Conservation (phyloP, 129 eudicot genomes). For the Lonicera japonica region DNA sequence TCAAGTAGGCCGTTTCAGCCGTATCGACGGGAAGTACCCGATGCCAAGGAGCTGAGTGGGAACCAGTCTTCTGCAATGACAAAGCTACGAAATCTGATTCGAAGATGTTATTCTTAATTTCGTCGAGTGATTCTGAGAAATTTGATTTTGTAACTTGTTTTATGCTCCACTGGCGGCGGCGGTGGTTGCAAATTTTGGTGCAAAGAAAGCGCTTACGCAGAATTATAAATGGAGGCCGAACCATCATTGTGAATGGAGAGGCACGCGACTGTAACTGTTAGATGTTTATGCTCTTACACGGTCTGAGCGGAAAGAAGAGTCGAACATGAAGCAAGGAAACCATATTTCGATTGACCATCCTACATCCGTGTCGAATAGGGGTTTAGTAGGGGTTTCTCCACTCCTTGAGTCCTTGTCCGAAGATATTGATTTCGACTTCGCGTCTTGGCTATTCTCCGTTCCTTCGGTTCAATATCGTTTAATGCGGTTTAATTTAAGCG, state of each 20-base stretch:
- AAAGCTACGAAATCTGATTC: constrained; percentile 69
- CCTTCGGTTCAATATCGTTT: no score
- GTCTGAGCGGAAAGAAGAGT: no score
- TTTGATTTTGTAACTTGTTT: constrained; percentile 81
- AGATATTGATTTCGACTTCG: no score
- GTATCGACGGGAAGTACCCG: constrained; percentile 60
- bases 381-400: no score
- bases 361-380: no score
- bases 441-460: no score
- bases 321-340: no score
- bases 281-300: no score
- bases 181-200: constrained; percentile 23
- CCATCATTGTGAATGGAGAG: constrained; percentile 1
- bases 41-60: constrained; percentile 74
- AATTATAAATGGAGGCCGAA: constrained; percentile 17
- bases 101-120: constrained; percentile 35
- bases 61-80: constrained; percentile 74
- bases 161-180: constrained; percentile 32
- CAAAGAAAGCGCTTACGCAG: constrained; percentile 38
- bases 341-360: no score
- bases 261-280: no score
- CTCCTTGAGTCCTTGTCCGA: no score
- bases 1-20: constrained; percentile 57
- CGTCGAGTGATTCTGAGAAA: constrained; percentile 41
- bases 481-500: no score